Base-by-base conservation (phyloP, 208 protist species). In the Crithidia brevicula region DNA sequence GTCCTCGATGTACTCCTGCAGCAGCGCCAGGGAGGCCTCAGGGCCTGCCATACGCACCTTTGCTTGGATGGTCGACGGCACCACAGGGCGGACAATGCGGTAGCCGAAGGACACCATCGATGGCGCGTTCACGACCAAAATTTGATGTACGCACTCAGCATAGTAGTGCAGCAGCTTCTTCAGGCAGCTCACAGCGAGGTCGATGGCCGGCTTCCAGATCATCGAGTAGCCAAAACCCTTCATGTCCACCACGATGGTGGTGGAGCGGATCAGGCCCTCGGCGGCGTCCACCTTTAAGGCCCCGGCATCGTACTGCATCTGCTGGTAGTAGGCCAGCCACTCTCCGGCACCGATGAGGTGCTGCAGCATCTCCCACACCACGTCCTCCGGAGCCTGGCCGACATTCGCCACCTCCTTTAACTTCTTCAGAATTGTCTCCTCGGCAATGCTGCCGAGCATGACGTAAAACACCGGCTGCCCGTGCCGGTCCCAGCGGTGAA, bases 181-280 rank as follows among this genome's bases (percentile, higher is more conserved):
- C 16, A 91, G 61, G 13, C 28, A 52, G 13, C 47, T 28, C n/a
- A 71, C 42, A 15, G 84, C 61, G 31, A 91, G 66, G 40, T 88
- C 76, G 4, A 91, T 43, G 7, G 81, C 80, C 20, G 85, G 85
- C 57, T 80, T 86, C 81, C 82, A 89, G 47, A 91, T 60, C 72
- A 81, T 85, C 43, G 77, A 76, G 74, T 87, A 91, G 33, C 57
- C 77, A 8, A 91, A 65, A 27, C 82, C 82, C 11, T 34, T 57
- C 16, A 70, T 56, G 62, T 91, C 85, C 0, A 91, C 46, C 9
- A 91, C 67, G 59, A 86, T 71, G 5, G 83, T 88, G 45, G 82
- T 59, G 16, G 67, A 20, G 9, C 75, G 75, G 16, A 89, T 72
- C 22, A 74, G 67, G 1, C 84, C 78, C 16, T 79, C 68, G 2